Evolutionary conservation across 257 asterid species (phyloP).

Genomic region (Penstemon davidsonii): DNA sequence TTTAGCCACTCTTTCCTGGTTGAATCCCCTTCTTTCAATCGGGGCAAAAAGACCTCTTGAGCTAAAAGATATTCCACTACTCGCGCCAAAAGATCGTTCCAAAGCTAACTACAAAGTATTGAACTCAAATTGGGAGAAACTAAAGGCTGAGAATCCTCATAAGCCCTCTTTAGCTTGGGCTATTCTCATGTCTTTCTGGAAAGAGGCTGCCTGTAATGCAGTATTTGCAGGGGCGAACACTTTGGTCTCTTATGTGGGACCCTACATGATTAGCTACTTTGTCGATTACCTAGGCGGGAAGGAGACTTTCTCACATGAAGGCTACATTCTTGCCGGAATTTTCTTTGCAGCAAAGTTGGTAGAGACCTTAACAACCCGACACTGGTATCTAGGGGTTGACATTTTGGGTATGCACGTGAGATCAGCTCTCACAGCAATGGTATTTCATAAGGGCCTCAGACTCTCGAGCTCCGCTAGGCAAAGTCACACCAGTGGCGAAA

Average conservation of each 20-base stretch:
- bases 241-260: conserved; percentile 73
- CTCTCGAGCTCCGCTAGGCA: conserved; percentile 74
- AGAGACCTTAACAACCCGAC: conserved; percentile 66
- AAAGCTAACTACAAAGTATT: conserved; percentile 73
- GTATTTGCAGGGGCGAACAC: conserved; percentile 63
- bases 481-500: conserved; percentile 66
- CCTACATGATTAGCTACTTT: conserved; percentile 69
- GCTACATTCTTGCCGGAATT: conserved; percentile 65
- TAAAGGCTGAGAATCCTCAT: conserved; percentile 61
- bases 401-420: conserved; percentile 78
- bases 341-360: conserved; percentile 64
- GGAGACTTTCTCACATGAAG: conserved; percentile 58
- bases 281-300: conserved; percentile 64
- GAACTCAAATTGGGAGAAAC: conserved; percentile 80
- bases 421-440: conserved; percentile 81
- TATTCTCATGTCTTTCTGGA: conserved; percentile 69
- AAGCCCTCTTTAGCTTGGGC: conserved; percentile 90
- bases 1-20: conserved; percentile 87
- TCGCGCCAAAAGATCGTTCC: conserved; percentile 83
- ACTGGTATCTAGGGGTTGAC: conserved; percentile 80
- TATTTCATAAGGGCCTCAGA: conserved; percentile 67
- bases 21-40: conserved; percentile 84
- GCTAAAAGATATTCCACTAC: conserved; percentile 82
- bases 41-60: conserved; percentile 97
- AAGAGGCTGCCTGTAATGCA: conserved; percentile 67